Evolutionary conservation across 2,329 filamentous ascomycete species (phyloP), one percentile per base, ranked within the genome.

Genomic region (Nemania sp.): DNA sequence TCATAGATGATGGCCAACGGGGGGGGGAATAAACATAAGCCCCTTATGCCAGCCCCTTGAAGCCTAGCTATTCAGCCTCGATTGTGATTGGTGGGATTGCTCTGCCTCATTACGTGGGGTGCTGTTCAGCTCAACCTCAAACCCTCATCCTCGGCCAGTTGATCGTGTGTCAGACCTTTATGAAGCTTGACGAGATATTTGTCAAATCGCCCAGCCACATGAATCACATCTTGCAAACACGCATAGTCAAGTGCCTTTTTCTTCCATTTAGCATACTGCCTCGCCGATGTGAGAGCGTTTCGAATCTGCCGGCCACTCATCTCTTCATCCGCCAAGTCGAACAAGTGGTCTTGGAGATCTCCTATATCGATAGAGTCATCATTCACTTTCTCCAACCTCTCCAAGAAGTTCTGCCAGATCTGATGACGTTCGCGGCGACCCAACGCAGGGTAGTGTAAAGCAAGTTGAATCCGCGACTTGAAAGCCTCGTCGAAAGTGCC

Each of bases 401-500:
- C 39, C 1, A 65, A 11, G 35, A 64, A 64, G 13, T 62, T 59
- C 12, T 43, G 34, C 63, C 63, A 64, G n/a, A 65, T 62, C 32
- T 57, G 34, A 9, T 45, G 18, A 17, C 55, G 58, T 6, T 59
- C 18, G 21, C 37, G 35, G 2, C 35, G 21, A 21, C 53, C 39
- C 13, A 62, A 50, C 1, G 18, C 4, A 21, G 54, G 54, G 42
- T 65, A 65, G 45, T 63, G 45, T 9, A 64, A 32, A 2, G 57
- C 50, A 2, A 65, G 54, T 20, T 65, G 58, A 17, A 65, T 64
- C 13, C 58, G 57, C 2, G 64, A 64, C 12, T 51, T 54, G 64
- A 65, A 65, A 10, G 58, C 61, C 21, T 63, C 51, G 18, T 64
- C 64, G 17, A 64, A 62, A 1, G 57, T 59, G 18, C 61, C 55